phyloP scores from a whole-genome alignment of 1,284 basidiomycete species.

The Heterobasidion occidentale region DNA sequence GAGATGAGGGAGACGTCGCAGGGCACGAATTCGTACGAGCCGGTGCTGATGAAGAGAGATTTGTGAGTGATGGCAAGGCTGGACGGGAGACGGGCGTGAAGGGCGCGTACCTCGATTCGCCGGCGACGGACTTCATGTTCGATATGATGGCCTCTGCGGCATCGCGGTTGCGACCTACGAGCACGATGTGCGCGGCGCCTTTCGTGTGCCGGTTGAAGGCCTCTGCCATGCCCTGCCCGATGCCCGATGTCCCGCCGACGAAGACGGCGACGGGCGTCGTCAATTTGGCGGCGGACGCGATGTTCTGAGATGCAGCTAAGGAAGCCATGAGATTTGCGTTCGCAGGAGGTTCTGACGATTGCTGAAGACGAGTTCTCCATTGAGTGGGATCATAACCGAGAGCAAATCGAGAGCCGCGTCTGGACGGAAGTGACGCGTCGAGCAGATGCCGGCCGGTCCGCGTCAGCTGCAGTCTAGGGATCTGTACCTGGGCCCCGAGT shows the following conservation, averaged over 20 bases:
- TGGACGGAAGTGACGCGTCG: too few relatives aligned
- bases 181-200: conserved; percentile 26
- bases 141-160: conserved; percentile 28
- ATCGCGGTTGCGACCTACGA: conserved; percentile 26
- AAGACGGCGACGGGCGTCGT: conserved; percentile 23
- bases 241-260: conserved; percentile 28
- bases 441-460: too few relatives aligned
- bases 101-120: background rate
- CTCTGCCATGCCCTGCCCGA: conserved; percentile 24
- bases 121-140: conserved; percentile 1
- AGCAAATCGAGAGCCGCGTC: too few relatives aligned
- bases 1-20: background rate
- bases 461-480: too few relatives aligned
- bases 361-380: too few relatives aligned
- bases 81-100: background rate
- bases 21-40: conserved; percentile 1
- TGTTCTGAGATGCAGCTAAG: background rate
- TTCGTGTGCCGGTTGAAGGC: conserved; percentile 22
- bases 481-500: too few relatives aligned
- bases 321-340: background rate
- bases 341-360: too few relatives aligned
- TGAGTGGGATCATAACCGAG: too few relatives aligned
- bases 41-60: background rate
- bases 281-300: background rate
- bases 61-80: background rate